Base-by-base conservation (phyloP, 805 yeast species). In the Starmerella ratchasimensis region DNA sequence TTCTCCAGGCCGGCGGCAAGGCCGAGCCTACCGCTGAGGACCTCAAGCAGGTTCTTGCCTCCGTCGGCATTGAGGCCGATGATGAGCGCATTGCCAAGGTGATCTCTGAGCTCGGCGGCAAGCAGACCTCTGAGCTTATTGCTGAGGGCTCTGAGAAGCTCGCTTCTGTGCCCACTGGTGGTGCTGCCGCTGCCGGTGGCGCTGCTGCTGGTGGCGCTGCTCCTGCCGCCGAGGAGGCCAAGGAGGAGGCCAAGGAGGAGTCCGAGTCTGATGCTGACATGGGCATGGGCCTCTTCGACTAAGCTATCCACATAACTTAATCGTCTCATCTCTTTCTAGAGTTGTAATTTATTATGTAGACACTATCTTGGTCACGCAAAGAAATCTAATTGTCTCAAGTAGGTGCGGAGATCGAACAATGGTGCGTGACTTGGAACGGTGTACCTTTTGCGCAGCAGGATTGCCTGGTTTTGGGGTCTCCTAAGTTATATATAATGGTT, bases 101-200 rank as follows among this genome's bases (percentile, higher is more conserved):
- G 60, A 67, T 90, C 57, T 56, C 80, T 55, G 80, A 90, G 59
- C 72, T 90, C 58, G 90, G 83, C 66, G 98, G 97, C 68, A 90
- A 90, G 78, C 61, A 80, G 61, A 73, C 82, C 57, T 74, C 68
- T 55, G 94, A 82, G 57, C 76, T 90, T 69, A 76, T 90, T 58
- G 80, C 93, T 58, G 90, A 76, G 71, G 98, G 98, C 74, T 69
- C 80, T 68, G 69, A 79, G 70, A 90, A 90, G 75, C 81, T 90
- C 64, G 93, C 97, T 56, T 76, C 97, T 54, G 93, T 88, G 53
- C 96, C 97, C 68, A 58, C 95, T 60, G 96, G 95, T 66, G 96
- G 94, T 70, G 90, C 95, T 65, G 94, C 90, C 65, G 74, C 83
- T 59, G 68, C 90, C 54, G 65, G 79, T 56, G 69, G 74, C 60